Percentiles rank a stretch among this genome's conserved stretches.
phyloP scores from a whole-genome alignment of 768 basidiomycete genomes.

The Pulveroboletus sp. region DNA sequence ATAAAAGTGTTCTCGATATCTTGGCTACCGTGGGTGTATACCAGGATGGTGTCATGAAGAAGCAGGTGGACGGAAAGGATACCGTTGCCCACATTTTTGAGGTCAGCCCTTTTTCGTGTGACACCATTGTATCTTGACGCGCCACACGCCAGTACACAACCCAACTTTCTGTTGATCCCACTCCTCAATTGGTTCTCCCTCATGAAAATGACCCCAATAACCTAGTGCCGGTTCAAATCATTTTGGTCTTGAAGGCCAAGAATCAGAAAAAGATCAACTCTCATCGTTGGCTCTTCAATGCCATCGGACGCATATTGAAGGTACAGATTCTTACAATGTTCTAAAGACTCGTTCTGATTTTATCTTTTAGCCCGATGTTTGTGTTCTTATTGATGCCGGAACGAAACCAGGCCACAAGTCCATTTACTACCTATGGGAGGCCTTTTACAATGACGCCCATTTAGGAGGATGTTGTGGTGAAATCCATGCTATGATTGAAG shows the following conservation, averaged over 20 bases:
- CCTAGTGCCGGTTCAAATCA: slow-evolving; percentile 89
- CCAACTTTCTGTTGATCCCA: slow-evolving; percentile 88
- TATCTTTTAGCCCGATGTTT: slow-evolving; percentile 72
- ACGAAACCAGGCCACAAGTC: slow-evolving; percentile 97
- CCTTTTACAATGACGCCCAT: slow-evolving; percentile 76
- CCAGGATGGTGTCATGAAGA: slow-evolving; percentile 95
- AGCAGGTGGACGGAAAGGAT: slow-evolving; percentile 83
- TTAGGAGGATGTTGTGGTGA: slow-evolving; percentile 91
- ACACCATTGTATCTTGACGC: slow-evolving; percentile 3
- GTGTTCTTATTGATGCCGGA: slow-evolving; percentile 91
- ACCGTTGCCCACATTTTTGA: slow-evolving; percentile 95
- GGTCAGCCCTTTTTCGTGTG: slow-evolving; percentile 39
- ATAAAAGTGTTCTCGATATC: slow-evolving; percentile 89
- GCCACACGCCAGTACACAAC: slow-evolving; percentile 76
- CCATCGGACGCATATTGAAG: slow-evolving; percentile 78
- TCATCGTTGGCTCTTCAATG: slow-evolving; percentile 95
- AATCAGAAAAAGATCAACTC: slow-evolving; percentile 97
- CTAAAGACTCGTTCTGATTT: not conserved
- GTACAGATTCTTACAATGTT: slow-evolving; percentile 35
- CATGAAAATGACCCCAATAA: slow-evolving; percentile 89
- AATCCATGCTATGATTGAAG: slow-evolving; percentile 96
- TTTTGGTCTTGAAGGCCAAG: slow-evolving; percentile 88
- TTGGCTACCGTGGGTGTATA: slow-evolving; percentile 90
- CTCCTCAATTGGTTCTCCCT: slow-evolving; percentile 88
- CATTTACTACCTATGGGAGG: slow-evolving; percentile 94